These are phyloP conservation scores for Hypomontagnella submonticulosa DNA, from an alignment of 495 filamentous ascomycete species.

Conservation along the genomic window DNA sequence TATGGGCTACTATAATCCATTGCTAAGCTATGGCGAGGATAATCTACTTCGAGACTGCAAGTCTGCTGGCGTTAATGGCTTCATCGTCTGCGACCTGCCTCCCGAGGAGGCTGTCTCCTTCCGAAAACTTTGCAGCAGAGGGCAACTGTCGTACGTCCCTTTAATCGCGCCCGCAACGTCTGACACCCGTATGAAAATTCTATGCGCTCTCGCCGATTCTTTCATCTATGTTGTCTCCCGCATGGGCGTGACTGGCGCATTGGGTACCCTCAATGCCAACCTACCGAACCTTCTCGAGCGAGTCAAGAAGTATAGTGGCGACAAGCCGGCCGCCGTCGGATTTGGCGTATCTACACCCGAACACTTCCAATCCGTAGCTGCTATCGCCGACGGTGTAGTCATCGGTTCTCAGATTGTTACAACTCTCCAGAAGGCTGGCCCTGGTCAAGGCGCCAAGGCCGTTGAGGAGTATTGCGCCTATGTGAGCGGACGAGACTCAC, in stretches of 20 bases:
- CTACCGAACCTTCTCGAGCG: slow-evolving; percentile 82
- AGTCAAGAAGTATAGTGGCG: slow-evolving; percentile 92
- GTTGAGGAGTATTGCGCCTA: slow-evolving; percentile 88
- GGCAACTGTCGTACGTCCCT: slow-evolving; percentile 91
- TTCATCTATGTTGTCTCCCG: slow-evolving; percentile 99
- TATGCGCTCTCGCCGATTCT: slow-evolving; percentile 96
- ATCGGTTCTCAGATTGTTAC: slow-evolving; percentile 95
- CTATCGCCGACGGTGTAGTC: slow-evolving; percentile 93
- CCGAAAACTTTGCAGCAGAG: slow-evolving; percentile 80
- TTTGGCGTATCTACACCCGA: slow-evolving; percentile 97
- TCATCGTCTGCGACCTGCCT: slow-evolving; percentile 96
- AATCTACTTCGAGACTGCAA: slow-evolving; percentile 85
- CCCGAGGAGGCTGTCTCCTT: slow-evolving; percentile 97
- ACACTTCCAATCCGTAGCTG: slow-evolving; percentile 86
- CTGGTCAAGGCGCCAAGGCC: slow-evolving; percentile 74
- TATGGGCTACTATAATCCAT: slow-evolving; percentile 99
- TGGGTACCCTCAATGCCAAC: slow-evolving; percentile 79
- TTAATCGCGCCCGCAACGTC: slow-evolving; percentile 95
- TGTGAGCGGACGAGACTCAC: slow-evolving; percentile 72
- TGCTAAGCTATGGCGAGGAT: slow-evolving; percentile 93
- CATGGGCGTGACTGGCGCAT: slow-evolving; percentile 96
- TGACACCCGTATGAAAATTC: slow-evolving; percentile 89
- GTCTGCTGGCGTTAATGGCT: slow-evolving; percentile 90
- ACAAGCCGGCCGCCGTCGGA: slow-evolving; percentile 88
- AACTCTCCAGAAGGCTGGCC: slow-evolving; percentile 74